These are phyloP conservation scores for Solanum hybrid DNA, from an alignment of 305 asterid genomes.

Conservation along the genomic window DNA sequence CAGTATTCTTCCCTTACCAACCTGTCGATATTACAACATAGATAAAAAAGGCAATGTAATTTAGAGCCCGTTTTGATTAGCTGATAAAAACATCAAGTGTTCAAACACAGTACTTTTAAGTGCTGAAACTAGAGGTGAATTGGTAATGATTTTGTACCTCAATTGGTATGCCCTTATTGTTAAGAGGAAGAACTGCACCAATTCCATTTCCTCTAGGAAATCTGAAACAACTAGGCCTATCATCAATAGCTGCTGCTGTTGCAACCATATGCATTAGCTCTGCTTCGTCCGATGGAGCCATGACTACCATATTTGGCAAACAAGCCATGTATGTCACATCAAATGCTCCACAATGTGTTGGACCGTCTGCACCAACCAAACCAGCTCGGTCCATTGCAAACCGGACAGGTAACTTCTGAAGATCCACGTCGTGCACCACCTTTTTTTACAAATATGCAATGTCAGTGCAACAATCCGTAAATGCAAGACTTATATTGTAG, in stretches of 20 bases:
- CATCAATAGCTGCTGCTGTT: slow-evolving; percentile 63
- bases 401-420: slow-evolving; percentile 69
- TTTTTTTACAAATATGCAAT: slow-evolving; percentile 2
- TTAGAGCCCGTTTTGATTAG: not conserved
- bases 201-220: slow-evolving; percentile 73
- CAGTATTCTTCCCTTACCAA: slow-evolving; percentile 61
- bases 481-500: not conserved
- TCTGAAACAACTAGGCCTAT: slow-evolving; percentile 70
- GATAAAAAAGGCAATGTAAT: not conserved
- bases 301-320: slow-evolving; percentile 78
- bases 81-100: not conserved
- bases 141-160: slow-evolving; percentile 29
- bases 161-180: slow-evolving; percentile 54
- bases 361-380: slow-evolving; percentile 79
- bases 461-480: not conserved
- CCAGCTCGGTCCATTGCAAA: slow-evolving; percentile 87
- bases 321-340: slow-evolving; percentile 77
- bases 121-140: not conserved
- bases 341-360: slow-evolving; percentile 77
- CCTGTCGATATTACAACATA: slow-evolving; percentile 19
- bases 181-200: slow-evolving; percentile 48
- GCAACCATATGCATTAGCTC: slow-evolving; percentile 88
- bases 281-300: slow-evolving; percentile 78
- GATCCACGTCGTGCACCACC: slow-evolving; percentile 87
- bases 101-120: not conserved